Base-by-base conservation (phyloP, 148 eudicot species). In the Pouteria glomerata region DNA sequence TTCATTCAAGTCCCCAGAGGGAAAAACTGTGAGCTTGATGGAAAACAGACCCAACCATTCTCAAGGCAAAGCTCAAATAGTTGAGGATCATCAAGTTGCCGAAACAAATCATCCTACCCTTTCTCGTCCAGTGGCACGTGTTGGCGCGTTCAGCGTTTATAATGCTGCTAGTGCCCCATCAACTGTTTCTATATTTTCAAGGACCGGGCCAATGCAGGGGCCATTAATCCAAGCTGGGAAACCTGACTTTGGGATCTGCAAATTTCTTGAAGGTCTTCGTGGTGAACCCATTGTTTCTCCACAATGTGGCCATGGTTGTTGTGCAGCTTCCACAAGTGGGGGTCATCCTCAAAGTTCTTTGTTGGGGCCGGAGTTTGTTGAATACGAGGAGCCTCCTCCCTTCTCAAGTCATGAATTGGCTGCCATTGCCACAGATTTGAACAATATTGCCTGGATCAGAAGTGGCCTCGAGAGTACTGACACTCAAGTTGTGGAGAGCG, bases 361-460 rank as follows among this genome's bases (percentile, higher is more conserved):
- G 74, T 60, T 89, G 70, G 91, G 94, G 55, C 94, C 91, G 15
- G 85, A 83, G 41, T 89, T 89, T 75, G 76, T 82, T 19, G 89
- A 87, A 30, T 85, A 74, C 70, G 71, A 64, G 2, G 95, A 85
- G 69, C 73, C 90, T 66, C 70, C 69, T 0, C 50, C 69, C 30
- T 82, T 87, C 55, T 77, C 89, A n/a, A 68, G 79, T 66, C 88
- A 78, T 58, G 85, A 84, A 57, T 78, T 87, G 73, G 88, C 88
- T 42, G 77, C 85, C 47, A 78, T 87, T 59, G 91, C 91, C 8
- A 64, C 87, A 0, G 89, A 89, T 68, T 80, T 89, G 74, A 85
- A 86, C 73, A 83, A 82, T 72, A 75, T 83, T 39, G 90, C 94
- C 27, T 86, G 94, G 90, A 74, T 50, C 45, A 86, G 75, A 76